phyloP scores from a whole-genome alignment of 225 moss, liverwort and hornwort genomes.

The Sphagnum contortum region DNA sequence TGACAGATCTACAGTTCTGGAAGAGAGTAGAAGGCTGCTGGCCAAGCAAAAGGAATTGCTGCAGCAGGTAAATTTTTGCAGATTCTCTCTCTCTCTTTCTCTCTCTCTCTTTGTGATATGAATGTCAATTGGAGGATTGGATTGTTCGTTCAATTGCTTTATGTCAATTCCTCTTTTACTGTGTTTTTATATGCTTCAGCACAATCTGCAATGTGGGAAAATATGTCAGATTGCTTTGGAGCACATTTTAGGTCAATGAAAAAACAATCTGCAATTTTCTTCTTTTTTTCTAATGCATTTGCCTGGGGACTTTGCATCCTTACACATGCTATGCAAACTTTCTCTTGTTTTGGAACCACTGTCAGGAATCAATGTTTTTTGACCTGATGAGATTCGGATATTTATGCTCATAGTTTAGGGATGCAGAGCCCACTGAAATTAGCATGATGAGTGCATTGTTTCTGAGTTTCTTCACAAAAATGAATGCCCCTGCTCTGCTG shows the following conservation, averaged over 20 bases:
- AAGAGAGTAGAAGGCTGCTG: conserved; percentile 51
- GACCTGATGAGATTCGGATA: conserved; percentile 10
- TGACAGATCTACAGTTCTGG: conserved; percentile 26
- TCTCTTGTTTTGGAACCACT: conserved; percentile 37
- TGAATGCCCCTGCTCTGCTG: conserved; percentile 2
- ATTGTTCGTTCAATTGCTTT: neutral
- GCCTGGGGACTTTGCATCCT: neutral
- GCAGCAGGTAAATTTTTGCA: conserved; percentile 34
- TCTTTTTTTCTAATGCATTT: too few relatives aligned
- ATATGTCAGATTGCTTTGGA: too few relatives aligned
- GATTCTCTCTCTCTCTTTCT: neutral
- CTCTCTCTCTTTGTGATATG: neutral
- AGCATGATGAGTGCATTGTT: conserved; percentile 5
- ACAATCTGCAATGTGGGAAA: too few relatives aligned
- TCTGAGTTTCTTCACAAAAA: too few relatives aligned
- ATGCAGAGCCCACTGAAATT: conserved; percentile 69
- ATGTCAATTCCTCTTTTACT: neutral
- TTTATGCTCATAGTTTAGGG: conserved; percentile 49
- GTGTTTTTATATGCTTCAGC: neutral
- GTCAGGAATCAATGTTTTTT: conserved; percentile 6
- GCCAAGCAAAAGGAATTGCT: conserved; percentile 69
- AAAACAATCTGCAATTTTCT: too few relatives aligned
- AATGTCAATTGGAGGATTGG: too few relatives aligned
- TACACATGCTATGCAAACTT: conserved; percentile 17
- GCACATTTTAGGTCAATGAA: too few relatives aligned